Conservation (phyloP, 1,139 yeast genomes). For the Pneumocystis carinii region DNA sequence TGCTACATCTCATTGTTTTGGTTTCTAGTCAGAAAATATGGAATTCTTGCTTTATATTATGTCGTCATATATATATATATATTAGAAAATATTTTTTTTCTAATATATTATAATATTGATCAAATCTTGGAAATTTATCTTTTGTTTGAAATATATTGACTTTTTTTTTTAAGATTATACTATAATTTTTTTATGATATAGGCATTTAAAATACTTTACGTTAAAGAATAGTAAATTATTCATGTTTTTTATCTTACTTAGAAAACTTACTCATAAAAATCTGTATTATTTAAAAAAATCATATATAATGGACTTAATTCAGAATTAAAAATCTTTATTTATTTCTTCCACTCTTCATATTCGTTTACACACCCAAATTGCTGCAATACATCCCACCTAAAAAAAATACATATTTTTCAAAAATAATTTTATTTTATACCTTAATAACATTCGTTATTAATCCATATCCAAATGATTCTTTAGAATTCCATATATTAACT, state of each 20-base stretch:
- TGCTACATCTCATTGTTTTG: neutral
- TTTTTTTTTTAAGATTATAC: too few species aligned
- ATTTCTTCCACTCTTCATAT: slow-evolving; percentile 1
- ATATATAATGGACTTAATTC: neutral
- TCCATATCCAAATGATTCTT: slow-evolving; percentile 83
- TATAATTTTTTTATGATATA: too few species aligned
- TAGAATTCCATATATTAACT: slow-evolving; percentile 65
- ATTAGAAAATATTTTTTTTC: neutral
- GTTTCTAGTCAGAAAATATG: neutral
- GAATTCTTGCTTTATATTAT: neutral
- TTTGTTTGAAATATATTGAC: too few species aligned
- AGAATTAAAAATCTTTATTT: neutral
- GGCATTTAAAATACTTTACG: too few species aligned
- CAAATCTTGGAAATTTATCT: too few species aligned
- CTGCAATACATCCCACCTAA: slow-evolving; percentile 33
- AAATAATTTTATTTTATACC: slow-evolving; percentile 17
- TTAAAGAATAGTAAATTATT: too few species aligned
- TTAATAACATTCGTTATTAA: slow-evolving; percentile 78
- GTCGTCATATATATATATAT: neutral
- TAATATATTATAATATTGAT: too few species aligned
- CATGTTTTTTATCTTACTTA: too few species aligned
- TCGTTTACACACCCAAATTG: slow-evolving; percentile 12
- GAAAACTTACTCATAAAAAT: too few species aligned
- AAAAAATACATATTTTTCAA: too few species aligned
- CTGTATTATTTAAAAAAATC: neutral